Conservation (phyloP, 2,329 filamentous ascomycete species). For the Colletotrichum musicola region DNA sequence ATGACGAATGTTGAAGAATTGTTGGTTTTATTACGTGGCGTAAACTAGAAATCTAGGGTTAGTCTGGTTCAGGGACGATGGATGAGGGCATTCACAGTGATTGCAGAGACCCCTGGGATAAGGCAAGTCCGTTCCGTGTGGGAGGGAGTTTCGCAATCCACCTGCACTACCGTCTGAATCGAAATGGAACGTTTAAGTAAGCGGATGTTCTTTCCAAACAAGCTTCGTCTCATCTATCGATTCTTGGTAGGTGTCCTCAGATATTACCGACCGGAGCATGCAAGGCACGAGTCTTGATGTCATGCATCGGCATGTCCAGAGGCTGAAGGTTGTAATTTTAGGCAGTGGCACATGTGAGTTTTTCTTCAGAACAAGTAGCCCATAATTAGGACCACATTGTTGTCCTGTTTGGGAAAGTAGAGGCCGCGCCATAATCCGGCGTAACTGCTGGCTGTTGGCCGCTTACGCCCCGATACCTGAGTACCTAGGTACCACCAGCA, state of each 20-base stretch:
- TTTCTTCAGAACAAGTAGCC: neutral
- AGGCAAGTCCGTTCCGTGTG: too few relatives aligned
- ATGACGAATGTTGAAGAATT: neutral
- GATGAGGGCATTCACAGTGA: neutral
- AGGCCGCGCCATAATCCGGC: neutral
- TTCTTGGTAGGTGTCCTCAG: too few relatives aligned
- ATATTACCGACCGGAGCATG: neutral
- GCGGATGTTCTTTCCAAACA: neutral
- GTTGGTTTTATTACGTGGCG: constrained; percentile 11
- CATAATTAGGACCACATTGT: neutral
- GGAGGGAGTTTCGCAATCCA: neutral
- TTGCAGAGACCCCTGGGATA: too few relatives aligned
- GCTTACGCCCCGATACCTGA: neutral
- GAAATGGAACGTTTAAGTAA: neutral
- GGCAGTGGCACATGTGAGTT: neutral
- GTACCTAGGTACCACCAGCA: neutral
- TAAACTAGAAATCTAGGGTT: neutral
- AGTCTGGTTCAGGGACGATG: neutral
- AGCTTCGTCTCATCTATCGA: constrained; percentile 2
- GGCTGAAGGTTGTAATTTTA: neutral
- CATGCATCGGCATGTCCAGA: constrained; percentile 7
- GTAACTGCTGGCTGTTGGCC: neutral
- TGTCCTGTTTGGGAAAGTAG: neutral
- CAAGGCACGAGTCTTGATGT: constrained; percentile 13
- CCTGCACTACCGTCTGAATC: neutral